These are phyloP conservation scores for Acacia crassicarpa DNA, from an alignment of 306 rosid species.

Conservation along the genomic window DNA sequence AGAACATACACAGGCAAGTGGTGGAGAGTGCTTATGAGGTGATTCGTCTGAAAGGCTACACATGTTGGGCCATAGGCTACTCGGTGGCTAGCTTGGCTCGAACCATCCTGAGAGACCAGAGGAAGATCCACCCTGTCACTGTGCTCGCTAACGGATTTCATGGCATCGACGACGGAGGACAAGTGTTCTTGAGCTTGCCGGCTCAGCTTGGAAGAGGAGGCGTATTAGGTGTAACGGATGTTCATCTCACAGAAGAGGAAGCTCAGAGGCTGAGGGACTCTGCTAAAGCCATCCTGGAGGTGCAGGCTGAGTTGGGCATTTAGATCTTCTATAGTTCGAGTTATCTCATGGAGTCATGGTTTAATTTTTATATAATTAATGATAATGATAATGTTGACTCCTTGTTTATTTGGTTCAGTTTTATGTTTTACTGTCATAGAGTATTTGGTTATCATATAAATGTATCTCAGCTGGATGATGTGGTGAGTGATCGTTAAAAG, in stretches of 20 bases:
- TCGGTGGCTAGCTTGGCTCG: slow-evolving; percentile 72
- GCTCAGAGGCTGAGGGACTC: slow-evolving; percentile 54
- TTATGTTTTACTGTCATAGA: no score
- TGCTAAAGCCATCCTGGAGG: slow-evolving; percentile 61
- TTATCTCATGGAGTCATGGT: no score
- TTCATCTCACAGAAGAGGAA: slow-evolving; percentile 73
- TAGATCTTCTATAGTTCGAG: slow-evolving; percentile 23
- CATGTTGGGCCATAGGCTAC: slow-evolving; percentile 95
- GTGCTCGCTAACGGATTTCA: slow-evolving; percentile 72
- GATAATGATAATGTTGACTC: no score
- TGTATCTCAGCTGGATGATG: no score
- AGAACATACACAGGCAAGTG: slow-evolving; percentile 73
- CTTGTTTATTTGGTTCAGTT: no score
- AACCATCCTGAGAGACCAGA: slow-evolving; percentile 63
- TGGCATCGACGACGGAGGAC: slow-evolving; percentile 57
- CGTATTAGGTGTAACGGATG: slow-evolving; percentile 70
- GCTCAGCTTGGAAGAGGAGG: slow-evolving; percentile 77
- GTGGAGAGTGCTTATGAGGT: slow-evolving; percentile 75
- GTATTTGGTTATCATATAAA: no score
- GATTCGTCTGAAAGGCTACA: slow-evolving; percentile 75
- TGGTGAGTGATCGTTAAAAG: no score
- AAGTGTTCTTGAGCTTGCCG: slow-evolving; percentile 82
- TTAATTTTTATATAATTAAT: no score
- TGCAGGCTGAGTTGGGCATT: slow-evolving; percentile 59
- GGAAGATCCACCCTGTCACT: slow-evolving; percentile 80